phyloP scores from a whole-genome alignment of 192 early-diverging fungal genomes.

The Rhizoclosmatium globosum region DNA sequence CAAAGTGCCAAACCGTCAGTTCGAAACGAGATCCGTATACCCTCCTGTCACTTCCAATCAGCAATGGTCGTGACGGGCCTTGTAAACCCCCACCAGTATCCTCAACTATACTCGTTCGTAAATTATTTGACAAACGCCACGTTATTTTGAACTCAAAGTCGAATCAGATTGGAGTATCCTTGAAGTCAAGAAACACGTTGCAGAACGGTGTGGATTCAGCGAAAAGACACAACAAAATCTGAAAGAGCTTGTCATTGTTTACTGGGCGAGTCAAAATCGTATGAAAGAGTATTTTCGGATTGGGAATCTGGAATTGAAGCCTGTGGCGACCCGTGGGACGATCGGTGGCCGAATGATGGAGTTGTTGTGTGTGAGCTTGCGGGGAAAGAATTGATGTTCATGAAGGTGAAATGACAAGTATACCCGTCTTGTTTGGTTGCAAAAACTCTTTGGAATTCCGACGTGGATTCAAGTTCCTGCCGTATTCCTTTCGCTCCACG shows the following conservation, averaged over 20 bases:
- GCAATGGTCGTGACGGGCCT: conserved; percentile 62
- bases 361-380: background rate
- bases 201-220: background rate
- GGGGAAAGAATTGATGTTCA: background rate
- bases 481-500: background rate
- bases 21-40: conserved; percentile 45
- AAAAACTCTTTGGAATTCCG: background rate
- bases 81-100: background rate
- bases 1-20: conserved; percentile 10
- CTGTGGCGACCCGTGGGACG: too few species aligned
- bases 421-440: background rate
- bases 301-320: conserved; percentile 5
- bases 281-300: background rate
- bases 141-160: background rate
- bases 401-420: background rate
- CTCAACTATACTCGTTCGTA: background rate
- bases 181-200: conserved; percentile 16
- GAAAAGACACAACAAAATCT: background rate
- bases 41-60: conserved; percentile 50
- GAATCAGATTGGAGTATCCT: conserved; percentile 1
- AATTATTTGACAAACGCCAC: conserved; percentile 15
- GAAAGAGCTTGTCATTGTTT: background rate
- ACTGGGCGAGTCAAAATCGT: background rate
- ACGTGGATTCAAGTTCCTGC: background rate
- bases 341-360: background rate